A percentile compares a stretch with the other conserved stretches of the same genome.
Conservation (phyloP, 208 protist genomes). For the Leishmania tropica region DNA sequence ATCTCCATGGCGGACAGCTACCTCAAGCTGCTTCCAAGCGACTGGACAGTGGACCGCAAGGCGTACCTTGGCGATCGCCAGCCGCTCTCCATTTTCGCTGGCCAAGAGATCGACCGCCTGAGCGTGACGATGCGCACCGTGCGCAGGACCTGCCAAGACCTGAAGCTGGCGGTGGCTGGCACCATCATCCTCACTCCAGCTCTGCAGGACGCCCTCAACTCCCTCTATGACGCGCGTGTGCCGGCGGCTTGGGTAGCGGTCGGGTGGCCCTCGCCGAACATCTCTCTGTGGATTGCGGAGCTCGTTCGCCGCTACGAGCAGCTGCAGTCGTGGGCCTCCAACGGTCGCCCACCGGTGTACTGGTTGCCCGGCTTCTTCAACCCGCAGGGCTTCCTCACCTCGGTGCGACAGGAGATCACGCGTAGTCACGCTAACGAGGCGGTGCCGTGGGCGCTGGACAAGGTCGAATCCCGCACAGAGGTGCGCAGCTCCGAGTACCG, state of each 20-base stretch:
- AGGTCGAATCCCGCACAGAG: conserved; percentile 94
- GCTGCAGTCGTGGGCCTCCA: conserved; percentile 92
- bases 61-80: conserved; percentile 81
- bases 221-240: conserved; percentile 96
- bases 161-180: conserved; percentile 97
- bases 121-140: conserved; percentile 81
- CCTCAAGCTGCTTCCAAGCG: conserved; percentile 89
- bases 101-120: conserved; percentile 97
- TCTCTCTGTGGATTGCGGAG: conserved; percentile 97
- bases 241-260: conserved; percentile 95
- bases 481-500: conserved; percentile 94
- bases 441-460: conserved; percentile 97
- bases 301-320: conserved; percentile 95
- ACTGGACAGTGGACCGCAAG: conserved; percentile 91
- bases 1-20: conserved; percentile 90
- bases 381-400: conserved; percentile 98
- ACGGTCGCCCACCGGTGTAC: conserved; percentile 93
- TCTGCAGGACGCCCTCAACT: conserved; percentile 95
- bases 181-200: conserved; percentile 97
- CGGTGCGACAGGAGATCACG: conserved; percentile 97
- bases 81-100: conserved; percentile 96
- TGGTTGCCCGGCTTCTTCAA: conserved; percentile 99
- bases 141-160: conserved; percentile 90
- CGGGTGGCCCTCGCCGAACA: conserved; percentile 95
- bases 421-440: conserved; percentile 90